Base-by-base conservation (phyloP, 257 asterid species). In the Plectranthus barbatus region DNA sequence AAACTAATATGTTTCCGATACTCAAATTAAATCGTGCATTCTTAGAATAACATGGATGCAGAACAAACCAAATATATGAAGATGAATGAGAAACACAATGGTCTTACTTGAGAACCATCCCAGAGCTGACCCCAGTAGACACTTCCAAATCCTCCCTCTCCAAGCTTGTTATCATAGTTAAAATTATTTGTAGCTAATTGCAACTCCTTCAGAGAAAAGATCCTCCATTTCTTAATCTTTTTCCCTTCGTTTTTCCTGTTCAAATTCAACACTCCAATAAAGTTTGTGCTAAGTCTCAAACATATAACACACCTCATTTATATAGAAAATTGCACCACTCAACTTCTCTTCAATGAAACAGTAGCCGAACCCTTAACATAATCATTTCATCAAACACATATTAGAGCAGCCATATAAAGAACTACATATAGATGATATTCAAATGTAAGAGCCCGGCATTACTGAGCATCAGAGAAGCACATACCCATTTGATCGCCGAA, bases 71-170 rank as follows among this genome's bases (percentile, higher is more conserved):
- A 17, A 50, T 36, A 46, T 0, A 63, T 13, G 23, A 62, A 23
- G 26, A 62, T 10, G 10, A 24, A 62, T 4, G 39, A 56, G 62
- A 71, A 31, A 47, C 21, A 42, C 9, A 46, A 56, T 34, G 3
- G 63, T 60, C 77, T 72, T 73, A 92, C 98, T 76, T 89, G 97
- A 72, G 97, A 92, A 47, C 95, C 98, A 79, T 92, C 95, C 95
- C 97, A 86, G 14, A 86, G 87, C 70, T 89, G 98, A 57, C 98
- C 98, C 98, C 97, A 92, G 66, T 92, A 89, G 57, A 89, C 93
- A 77, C 96, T 86, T 34, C 98, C 98, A 49, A 88, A 92, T 73
- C 91, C 95, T 72, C 95, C 97, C 85, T 88, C 98, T 45, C 97
- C 97, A 41, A 92, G 95, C 86, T 88, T 92, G 89, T 88, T 88